phyloP scores from a whole-genome alignment of 2,329 filamentous ascomycete genomes.

The Botrytis cinerea region DNA sequence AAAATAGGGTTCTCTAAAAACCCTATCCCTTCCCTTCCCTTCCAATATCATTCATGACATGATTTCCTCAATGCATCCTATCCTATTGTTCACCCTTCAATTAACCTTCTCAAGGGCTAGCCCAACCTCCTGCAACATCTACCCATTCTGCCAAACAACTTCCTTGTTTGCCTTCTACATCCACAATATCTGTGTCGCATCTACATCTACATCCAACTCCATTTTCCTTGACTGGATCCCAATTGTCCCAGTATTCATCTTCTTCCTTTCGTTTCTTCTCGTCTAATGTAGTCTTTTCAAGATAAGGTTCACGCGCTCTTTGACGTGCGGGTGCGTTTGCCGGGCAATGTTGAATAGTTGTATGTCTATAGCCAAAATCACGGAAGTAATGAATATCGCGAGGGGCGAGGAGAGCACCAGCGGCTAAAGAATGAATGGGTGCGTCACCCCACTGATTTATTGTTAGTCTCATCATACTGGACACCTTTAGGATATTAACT shows the following conservation, averaged over 20 bases:
- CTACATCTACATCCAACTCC: conserved; percentile 95
- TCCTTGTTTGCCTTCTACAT: conserved; percentile 96
- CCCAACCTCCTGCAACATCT: conserved; percentile 93
- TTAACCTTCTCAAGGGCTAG: conserved; percentile 44
- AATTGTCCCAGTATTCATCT: conserved; percentile 92
- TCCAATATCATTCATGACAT: conserved; percentile 9
- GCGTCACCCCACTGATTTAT: conserved; percentile 86
- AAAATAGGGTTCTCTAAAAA: not conserved
- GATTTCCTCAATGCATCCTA: conserved; percentile 3
- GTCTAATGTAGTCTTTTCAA: conserved; percentile 78
- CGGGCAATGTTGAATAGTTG: conserved; percentile 97
- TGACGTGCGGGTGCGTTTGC: conserved; percentile 91
- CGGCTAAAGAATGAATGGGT: conserved; percentile 95
- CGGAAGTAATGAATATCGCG: conserved; percentile 97
- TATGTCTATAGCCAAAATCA: conserved; percentile 97
- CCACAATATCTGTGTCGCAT: conserved; percentile 95
- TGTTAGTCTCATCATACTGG: conserved; percentile 30
- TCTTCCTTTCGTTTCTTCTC: conserved; percentile 86
- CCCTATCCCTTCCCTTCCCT: conserved; percentile 1
- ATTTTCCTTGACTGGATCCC: conserved; percentile 87
- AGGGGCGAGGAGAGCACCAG: conserved; percentile 79
- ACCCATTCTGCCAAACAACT: conserved; percentile 97
- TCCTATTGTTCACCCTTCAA: conserved; percentile 13
- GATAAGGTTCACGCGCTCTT: conserved; percentile 74
- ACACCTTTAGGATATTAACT: conserved; percentile 40